Base-by-base conservation (phyloP, 139 green algal species). In the Deuterostichococcus epilithicus region DNA sequence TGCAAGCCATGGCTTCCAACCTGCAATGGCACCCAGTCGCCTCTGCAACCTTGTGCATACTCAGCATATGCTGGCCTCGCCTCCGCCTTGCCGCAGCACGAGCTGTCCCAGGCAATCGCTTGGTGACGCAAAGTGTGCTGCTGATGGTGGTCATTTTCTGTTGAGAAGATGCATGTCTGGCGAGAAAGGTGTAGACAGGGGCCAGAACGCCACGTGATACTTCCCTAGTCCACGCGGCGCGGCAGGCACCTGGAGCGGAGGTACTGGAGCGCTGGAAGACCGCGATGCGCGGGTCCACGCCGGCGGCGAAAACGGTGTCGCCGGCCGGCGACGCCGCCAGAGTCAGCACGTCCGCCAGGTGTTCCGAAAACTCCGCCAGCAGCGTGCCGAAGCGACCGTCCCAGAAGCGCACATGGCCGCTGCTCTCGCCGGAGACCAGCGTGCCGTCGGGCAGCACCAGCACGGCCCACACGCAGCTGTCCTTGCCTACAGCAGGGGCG, bases 361-460 rank as follows among this genome's bases (percentile, higher is more conserved):
- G 92, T 60, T 87, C 81, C 36, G 68, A 71, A 60, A 94, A 92
- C 60, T 83, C 79, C 5, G 81, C 74, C 26, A 97, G 74, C 72
- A 90, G 77, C 26, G 94, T 97, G 75, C 94, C 94, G 73, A 91
- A 89, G 13, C 68, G 35, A 2, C 77, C 83, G 38, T 98, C 95
- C 90, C 90, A 98, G 63, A 98, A 91, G 76, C 90, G 84, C 66
- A 95, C 88, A 5, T 79, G 79, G 59, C 94, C 95, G 20, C 80
- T 78, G 42, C 79, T 87, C 83, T 97, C 94, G 13, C 91, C 94
- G 32, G 52, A 90, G 39, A 95, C 94, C n/a, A 98, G 76, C 2
- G 86, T 93, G 76, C 91, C 92, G 60, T 96, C 91, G 1, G 83
- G 79, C 60, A 98, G 88, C 33, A 92, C 87, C 34, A 88, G 39